phyloP scores from a whole-genome alignment of 2,329 filamentous ascomycete species.

The Saccharata proteae region DNA sequence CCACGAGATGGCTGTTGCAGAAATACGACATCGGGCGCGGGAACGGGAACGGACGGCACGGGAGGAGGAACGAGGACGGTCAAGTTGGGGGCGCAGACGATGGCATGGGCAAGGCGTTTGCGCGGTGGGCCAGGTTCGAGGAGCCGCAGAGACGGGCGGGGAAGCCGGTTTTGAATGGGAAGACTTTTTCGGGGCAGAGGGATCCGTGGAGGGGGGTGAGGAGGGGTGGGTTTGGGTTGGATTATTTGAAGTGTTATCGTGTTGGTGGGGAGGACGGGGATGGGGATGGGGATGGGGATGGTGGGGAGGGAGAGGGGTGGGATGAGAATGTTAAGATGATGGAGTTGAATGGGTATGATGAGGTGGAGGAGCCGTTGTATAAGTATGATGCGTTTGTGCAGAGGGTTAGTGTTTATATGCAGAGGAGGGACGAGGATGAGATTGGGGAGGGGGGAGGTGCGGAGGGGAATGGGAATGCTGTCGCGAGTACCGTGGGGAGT shows the following conservation, averaged over 20 bases:
- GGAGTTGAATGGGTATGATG: slow-evolving; percentile 39
- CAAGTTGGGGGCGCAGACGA: too few species aligned
- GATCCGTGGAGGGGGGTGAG: slow-evolving; percentile 41
- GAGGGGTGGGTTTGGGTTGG: slow-evolving; percentile 38
- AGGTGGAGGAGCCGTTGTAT: slow-evolving; percentile 29
- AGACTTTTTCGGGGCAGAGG: slow-evolving; percentile 37
- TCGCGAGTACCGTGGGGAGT: too few species aligned
- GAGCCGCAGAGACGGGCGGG: slow-evolving; percentile 36
- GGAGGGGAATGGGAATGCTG: too few species aligned
- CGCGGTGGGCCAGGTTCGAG: slow-evolving; percentile 36
- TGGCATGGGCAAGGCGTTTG: slow-evolving; percentile 37
- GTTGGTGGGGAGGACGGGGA: slow-evolving; percentile 12
- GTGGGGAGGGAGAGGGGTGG: too few species aligned
- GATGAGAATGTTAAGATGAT: slow-evolving; percentile 31
- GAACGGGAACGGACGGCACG: too few species aligned
- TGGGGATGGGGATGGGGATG: too few species aligned
- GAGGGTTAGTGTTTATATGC: slow-evolving; percentile 38
- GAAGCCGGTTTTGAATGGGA: slow-evolving; percentile 39
- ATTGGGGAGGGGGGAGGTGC: slow-evolving; percentile 24
- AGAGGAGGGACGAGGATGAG: slow-evolving; percentile 36
- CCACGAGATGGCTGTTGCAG: slow-evolving; percentile 34
- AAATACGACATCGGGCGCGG: slow-evolving; percentile 43
- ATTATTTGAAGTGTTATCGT: slow-evolving; percentile 38
- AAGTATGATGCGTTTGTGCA: slow-evolving; percentile 40
- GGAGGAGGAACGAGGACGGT: too few species aligned